Conservation (phyloP, 306 rosid species). For the Cucurbita ficifolia region DNA sequence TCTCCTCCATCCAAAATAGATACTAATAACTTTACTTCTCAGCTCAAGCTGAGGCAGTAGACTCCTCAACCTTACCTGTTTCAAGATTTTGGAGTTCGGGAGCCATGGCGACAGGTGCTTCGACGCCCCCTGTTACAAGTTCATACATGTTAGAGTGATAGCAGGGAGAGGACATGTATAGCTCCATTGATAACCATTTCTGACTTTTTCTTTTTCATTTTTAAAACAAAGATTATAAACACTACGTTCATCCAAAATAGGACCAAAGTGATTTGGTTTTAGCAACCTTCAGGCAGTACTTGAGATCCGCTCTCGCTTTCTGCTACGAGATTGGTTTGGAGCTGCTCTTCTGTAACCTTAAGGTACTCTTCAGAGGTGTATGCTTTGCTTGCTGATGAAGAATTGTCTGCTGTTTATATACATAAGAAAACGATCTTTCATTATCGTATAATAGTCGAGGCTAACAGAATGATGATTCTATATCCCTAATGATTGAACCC, state of each 20-base stretch:
- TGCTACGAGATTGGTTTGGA: constrained; percentile 19
- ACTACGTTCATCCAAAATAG: background rate
- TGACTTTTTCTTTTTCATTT: background rate
- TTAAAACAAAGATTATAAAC: too few species aligned
- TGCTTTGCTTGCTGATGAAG: constrained; percentile 26
- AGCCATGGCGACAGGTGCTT: constrained; percentile 15
- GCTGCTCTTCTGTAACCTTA: constrained; percentile 76
- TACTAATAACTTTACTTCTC: constrained; percentile 5
- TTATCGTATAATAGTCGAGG: background rate
- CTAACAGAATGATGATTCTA: background rate
- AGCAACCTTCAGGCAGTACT: constrained; percentile 41
- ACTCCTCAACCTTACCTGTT: constrained; percentile 29
- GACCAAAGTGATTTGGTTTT: background rate
- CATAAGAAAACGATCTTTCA: background rate
- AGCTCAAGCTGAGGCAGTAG: constrained; percentile 16
- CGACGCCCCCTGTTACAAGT: constrained; percentile 17
- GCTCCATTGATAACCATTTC: background rate
- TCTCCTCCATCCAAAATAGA: background rate
- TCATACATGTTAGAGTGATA: background rate
- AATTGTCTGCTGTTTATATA: constrained; percentile 26
- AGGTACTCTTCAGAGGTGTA: constrained; percentile 71
- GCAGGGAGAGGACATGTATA: background rate
- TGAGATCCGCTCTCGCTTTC: constrained; percentile 28
- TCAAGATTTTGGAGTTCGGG: constrained; percentile 19
- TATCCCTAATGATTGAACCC: background rate